Evolutionary conservation across 192 early-diverging fungal species (phyloP), one percentile per base, ranked within the genome.

Genomic region (Mortierella alpina): DNA sequence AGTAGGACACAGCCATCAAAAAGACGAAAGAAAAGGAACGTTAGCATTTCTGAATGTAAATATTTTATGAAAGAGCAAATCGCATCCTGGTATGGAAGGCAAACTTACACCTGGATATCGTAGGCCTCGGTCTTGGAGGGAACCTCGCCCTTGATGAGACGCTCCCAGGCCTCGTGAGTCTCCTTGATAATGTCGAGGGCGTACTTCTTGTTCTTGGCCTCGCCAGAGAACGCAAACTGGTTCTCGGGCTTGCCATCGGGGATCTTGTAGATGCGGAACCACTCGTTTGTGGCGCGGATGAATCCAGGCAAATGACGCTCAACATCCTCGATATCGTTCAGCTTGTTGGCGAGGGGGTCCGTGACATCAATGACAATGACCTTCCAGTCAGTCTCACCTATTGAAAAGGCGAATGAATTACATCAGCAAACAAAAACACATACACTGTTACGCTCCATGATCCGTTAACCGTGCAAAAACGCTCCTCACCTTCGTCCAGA

Each of bases 251-350:
- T 98, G 76, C 96, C 97, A 90, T 99, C 97, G 63, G 98, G 98
- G 82, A 98, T 98, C 89, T 99, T 98, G 95, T 99, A 98, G 89
- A 98, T 97, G 84, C 96, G 94, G 96, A 99, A 99, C 97, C 97
- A 99, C 86, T 98, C 97, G 87, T 98, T 97, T 56, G 96, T 97
- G 49, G 97, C 98, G 60, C 95, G 93, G 63, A 99, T 85, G 42
- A 98, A 90, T 62, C 98, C 98, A 55, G 98, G 98, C 75, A 98
- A 88, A 87, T 97, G 95, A 73, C 92, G 95, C 89, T 98, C 96
- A 82, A 99, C 96, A 85, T 99, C 98, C 85, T 98, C 97, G 85
- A 99, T 95, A 83, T 99, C 93, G 88, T 98, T 97, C 73, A 99
- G 90, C 90, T 98, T 98, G 87, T 88, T 78, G 54, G 98, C 98